These are phyloP conservation scores for Talaromyces islandicus DNA, from an alignment of 2,329 filamentous ascomycete species.

Conservation along the genomic window DNA sequence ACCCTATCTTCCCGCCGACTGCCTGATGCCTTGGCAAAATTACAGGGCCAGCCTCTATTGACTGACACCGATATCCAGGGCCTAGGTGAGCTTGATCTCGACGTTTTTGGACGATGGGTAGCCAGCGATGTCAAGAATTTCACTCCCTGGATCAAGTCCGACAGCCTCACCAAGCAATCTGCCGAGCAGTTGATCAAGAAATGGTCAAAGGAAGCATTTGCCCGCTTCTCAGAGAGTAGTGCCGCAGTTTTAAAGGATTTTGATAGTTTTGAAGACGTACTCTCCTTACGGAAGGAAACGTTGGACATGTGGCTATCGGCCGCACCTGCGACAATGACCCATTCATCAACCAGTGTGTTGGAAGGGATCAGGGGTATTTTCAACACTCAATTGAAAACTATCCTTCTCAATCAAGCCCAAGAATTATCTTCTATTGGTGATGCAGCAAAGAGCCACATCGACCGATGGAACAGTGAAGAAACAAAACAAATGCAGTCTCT, in stretches of 20 bases:
- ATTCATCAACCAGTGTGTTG: constrained; percentile 56
- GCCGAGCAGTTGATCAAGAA: constrained; percentile 55
- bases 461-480: constrained; percentile 52
- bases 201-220: constrained; percentile 60
- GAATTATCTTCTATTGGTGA: constrained; percentile 61
- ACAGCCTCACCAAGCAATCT: constrained; percentile 60
- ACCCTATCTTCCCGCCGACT: constrained; percentile 67
- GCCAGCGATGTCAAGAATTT: constrained; percentile 77
- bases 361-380: constrained; percentile 62
- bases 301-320: constrained; percentile 69
- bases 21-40: constrained; percentile 58
- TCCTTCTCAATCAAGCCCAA: constrained; percentile 59
- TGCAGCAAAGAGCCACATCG: constrained; percentile 57
- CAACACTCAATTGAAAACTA: constrained; percentile 59
- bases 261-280: constrained; percentile 60
- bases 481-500: constrained; percentile 51
- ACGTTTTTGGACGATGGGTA: constrained; percentile 74
- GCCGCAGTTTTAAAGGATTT: constrained; percentile 15
- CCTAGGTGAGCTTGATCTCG: constrained; percentile 67
- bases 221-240: constrained; percentile 55
- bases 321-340: constrained; percentile 54
- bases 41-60: constrained; percentile 67
- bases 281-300: constrained; percentile 63
- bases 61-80: constrained; percentile 61
- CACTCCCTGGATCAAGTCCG: constrained; percentile 79